phyloP scores from a whole-genome alignment of 139 green algal species.

The Chlorella sp. region DNA sequence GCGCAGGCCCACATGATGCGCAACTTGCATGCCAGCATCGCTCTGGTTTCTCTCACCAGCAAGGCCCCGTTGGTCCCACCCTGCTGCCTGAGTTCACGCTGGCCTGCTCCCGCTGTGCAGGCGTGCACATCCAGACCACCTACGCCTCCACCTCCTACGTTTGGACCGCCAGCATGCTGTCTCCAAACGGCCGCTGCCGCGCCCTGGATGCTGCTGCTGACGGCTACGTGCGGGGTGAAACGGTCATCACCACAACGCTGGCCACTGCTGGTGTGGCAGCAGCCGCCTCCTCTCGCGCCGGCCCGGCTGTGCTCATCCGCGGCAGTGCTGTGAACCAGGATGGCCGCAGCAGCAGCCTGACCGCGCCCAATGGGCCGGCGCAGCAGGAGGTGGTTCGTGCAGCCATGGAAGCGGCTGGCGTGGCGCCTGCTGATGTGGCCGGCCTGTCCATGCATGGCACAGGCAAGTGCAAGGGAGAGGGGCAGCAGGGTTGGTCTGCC shows the following conservation, averaged over 20 bases:
- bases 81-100: neutral
- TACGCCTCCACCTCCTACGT: constrained; percentile 48
- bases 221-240: constrained; percentile 79
- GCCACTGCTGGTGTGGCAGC: neutral
- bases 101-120: constrained; percentile 3
- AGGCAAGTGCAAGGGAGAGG: too few species aligned
- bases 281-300: too few species aligned
- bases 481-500: neutral
- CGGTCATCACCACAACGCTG: constrained; percentile 31
- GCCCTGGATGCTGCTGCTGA: constrained; percentile 81
- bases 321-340: constrained; percentile 70
- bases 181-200: constrained; percentile 65
- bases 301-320: neutral
- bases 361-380: constrained; percentile 87
- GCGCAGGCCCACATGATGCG: neutral
- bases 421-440: neutral
- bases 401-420: constrained; percentile 47
- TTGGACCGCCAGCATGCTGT: constrained; percentile 73
- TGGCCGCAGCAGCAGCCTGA: constrained; percentile 82
- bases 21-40: neutral
- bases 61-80: neutral
- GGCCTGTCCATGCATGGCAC: constrained; percentile 77
- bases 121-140: constrained; percentile 55
- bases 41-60: too few species aligned
- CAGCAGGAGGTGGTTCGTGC: constrained; percentile 79